Conservation (phyloP, 192 early-diverging fungal genomes). For the Piromyces finnis region DNA sequence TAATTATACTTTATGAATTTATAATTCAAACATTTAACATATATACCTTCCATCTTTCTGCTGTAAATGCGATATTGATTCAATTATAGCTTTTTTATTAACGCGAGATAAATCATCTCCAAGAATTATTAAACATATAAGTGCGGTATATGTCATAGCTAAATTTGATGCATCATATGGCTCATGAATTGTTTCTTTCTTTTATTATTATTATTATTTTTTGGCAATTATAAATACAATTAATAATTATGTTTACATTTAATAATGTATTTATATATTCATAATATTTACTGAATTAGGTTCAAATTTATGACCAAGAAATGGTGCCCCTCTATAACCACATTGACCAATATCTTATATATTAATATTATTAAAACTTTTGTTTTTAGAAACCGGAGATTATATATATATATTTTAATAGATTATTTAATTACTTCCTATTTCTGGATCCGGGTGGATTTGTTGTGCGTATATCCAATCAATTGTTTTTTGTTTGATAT, state of each 20-base stretch:
- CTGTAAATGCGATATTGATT: slow-evolving; percentile 44
- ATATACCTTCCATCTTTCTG: slow-evolving; percentile 50
- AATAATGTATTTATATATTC: background rate
- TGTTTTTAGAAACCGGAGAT: too few relatives aligned
- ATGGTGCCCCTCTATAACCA: slow-evolving; percentile 57
- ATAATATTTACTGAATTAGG: slow-evolving; percentile 18
- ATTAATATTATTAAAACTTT: too few relatives aligned
- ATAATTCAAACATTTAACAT: too few relatives aligned
- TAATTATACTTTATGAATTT: too few relatives aligned
- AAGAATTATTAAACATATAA: slow-evolving; percentile 56
- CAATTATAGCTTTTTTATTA: slow-evolving; percentile 43
- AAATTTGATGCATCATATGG: slow-evolving; percentile 37
- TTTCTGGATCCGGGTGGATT: slow-evolving; percentile 20
- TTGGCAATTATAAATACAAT: too few relatives aligned
- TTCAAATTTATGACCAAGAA: slow-evolving; percentile 31
- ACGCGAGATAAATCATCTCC: slow-evolving; percentile 80
- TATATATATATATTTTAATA: too few relatives aligned
- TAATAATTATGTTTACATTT: too few relatives aligned
- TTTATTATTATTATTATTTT: background rate
- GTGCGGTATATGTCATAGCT: slow-evolving; percentile 81
- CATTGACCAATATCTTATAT: slow-evolving; percentile 15
- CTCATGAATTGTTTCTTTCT: slow-evolving; percentile 4
- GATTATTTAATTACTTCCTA: background rate
- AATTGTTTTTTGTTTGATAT: slow-evolving; percentile 48
- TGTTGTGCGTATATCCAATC: slow-evolving; percentile 98